Evolutionary conservation across 345 rosid species (phyloP).

Genomic region (Euphorbia lathyris): DNA sequence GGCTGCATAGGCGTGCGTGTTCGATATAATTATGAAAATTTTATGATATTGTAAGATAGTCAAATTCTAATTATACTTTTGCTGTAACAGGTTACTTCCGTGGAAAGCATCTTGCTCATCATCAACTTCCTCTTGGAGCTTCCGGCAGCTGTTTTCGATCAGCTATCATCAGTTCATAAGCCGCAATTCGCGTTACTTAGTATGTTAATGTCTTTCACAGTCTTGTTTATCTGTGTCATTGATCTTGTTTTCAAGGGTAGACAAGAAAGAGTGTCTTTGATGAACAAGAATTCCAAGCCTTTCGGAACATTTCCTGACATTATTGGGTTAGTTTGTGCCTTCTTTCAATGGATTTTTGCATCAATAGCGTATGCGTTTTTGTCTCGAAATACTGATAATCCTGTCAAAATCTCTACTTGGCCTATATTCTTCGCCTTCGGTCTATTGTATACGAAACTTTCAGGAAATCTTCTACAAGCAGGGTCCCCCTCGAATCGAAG

Average conservation of each 20-base stretch:
- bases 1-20: too few relatives aligned
- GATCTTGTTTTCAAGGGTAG: too few relatives aligned
- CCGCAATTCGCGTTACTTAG: constrained; percentile 7
- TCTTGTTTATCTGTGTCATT: too few relatives aligned
- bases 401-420: too few relatives aligned
- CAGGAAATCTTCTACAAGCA: neutral
- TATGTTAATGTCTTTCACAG: too few relatives aligned
- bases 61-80: neutral
- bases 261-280: too few relatives aligned
- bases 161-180: constrained; percentile 12
- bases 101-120: constrained; percentile 5
- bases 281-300: too few relatives aligned
- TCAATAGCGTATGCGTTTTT: too few relatives aligned
- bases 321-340: too few relatives aligned
- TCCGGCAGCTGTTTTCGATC: constrained; percentile 14
- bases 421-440: constrained; percentile 1
- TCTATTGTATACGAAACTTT: neutral
- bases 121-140: constrained; percentile 16
- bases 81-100: neutral
- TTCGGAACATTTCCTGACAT: too few relatives aligned
- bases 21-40: neutral
- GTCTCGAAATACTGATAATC: too few relatives aligned
- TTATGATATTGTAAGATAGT: neutral
- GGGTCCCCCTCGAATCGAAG: neutral
- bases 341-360: too few relatives aligned